These are phyloP conservation scores for Blepharisma stoltei DNA, from an alignment of 73 alveolate genomes.

Conservation along the genomic window DNA sequence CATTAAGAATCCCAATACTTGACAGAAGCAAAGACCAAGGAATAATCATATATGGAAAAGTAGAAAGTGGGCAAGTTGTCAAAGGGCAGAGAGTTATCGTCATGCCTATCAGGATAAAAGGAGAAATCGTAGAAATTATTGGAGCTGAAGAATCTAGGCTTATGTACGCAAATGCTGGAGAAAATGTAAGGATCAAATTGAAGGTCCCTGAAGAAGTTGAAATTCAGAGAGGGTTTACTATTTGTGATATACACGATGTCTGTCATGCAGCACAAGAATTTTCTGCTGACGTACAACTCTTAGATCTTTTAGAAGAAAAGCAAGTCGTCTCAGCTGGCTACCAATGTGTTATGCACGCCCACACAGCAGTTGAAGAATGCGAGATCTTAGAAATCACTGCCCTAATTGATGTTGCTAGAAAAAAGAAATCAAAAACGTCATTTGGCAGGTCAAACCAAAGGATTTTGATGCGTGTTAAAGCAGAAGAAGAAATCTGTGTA, in stretches of 20 bases:
- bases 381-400: constrained; percentile 62
- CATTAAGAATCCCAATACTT: constrained; percentile 75
- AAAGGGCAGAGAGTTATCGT: constrained; percentile 45
- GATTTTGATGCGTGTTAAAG: background rate
- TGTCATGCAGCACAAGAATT: constrained; percentile 44
- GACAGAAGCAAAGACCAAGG: constrained; percentile 50
- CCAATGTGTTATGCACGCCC: constrained; percentile 75
- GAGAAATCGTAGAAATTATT: constrained; percentile 39
- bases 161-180: constrained; percentile 59
- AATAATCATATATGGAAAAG: constrained; percentile 42
- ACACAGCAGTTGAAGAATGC: constrained; percentile 88
- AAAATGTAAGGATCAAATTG: constrained; percentile 45
- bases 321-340: constrained; percentile 61
- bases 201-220: constrained; percentile 55
- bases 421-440: constrained; percentile 57
- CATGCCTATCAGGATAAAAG: constrained; percentile 41
- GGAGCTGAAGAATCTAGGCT: constrained; percentile 50
- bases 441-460: constrained; percentile 18
- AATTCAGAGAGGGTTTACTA: constrained; percentile 49
- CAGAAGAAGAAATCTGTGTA: constrained; percentile 2
- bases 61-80: constrained; percentile 60
- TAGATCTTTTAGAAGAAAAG: constrained; percentile 54
- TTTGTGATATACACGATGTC: constrained; percentile 48
- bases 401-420: constrained; percentile 46
- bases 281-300: constrained; percentile 46